A percentile compares a stretch with the other conserved stretches of the same genome.
Conservation (phyloP, 495 filamentous ascomycete species). For the Usnea hakonensis region DNA sequence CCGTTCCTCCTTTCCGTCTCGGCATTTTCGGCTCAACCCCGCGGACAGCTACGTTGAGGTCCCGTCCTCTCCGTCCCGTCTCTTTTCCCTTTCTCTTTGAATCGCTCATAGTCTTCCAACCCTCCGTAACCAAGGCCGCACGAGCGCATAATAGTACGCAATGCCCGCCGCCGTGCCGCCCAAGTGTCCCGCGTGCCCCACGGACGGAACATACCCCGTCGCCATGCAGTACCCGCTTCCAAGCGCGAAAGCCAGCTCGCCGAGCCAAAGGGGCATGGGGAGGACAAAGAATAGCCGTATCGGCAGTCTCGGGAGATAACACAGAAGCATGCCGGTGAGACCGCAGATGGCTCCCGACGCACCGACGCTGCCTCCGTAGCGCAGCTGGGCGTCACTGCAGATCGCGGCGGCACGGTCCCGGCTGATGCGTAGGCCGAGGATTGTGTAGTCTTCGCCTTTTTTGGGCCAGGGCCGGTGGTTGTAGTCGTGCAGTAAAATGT, state of each 20-base stretch:
- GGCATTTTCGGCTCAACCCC: no score
- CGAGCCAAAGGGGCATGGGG: neutral
- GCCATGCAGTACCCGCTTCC: conserved; percentile 2
- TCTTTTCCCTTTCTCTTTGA: neutral
- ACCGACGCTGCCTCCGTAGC: neutral
- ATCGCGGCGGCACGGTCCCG: neutral
- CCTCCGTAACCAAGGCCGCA: neutral
- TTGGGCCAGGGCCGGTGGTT: neutral
- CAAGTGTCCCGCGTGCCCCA: conserved; percentile 18
- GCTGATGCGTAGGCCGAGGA: neutral
- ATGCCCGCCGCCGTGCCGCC: conserved; percentile 12
- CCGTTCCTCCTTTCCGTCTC: no score
- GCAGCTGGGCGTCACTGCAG: neutral
- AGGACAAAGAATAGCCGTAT: neutral
- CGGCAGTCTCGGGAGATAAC: neutral
- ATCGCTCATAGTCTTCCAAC: neutral
- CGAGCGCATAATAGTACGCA: neutral
- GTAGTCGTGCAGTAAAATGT: neutral
- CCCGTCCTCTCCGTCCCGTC: neutral
- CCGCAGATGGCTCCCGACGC: neutral
- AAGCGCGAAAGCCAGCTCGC: neutral
- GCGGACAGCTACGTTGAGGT: no score
- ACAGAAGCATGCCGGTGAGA: neutral
- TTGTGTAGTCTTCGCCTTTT: neutral
- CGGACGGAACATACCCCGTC: neutral